phyloP scores from a whole-genome alignment of 306 rosid species.

The Medicago truncatula region MtrunA17r5.0-ANR NC_053045.1:37435001-37435500 shows the following conservation, averaged over 20 bases:
- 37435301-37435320: background rate
- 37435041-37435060: slow-evolving; percentile 44
- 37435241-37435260: slow-evolving; percentile 8
- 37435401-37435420: background rate
- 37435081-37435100: slow-evolving; percentile 84
- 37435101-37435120: slow-evolving; percentile 97
- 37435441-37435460: background rate
- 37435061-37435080: slow-evolving; percentile 60
- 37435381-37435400: background rate
- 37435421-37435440: background rate
- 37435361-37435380: background rate
- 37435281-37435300: background rate
- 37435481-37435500: background rate
- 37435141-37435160: slow-evolving; percentile 94
- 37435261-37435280: too few relatives aligned
- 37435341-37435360: background rate
- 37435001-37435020: too few relatives aligned
- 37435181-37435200: slow-evolving; percentile 37
- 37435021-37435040: too few relatives aligned
- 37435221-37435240: slow-evolving; percentile 38
- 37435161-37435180: slow-evolving; percentile 54
- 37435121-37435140: slow-evolving; percentile 97
- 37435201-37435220: slow-evolving; percentile 41
- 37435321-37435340: background rate
- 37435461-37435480: background rate